Conservation (phyloP, 371 early-diverging fungal species). For the Saksenaea vasiformis region DNA sequence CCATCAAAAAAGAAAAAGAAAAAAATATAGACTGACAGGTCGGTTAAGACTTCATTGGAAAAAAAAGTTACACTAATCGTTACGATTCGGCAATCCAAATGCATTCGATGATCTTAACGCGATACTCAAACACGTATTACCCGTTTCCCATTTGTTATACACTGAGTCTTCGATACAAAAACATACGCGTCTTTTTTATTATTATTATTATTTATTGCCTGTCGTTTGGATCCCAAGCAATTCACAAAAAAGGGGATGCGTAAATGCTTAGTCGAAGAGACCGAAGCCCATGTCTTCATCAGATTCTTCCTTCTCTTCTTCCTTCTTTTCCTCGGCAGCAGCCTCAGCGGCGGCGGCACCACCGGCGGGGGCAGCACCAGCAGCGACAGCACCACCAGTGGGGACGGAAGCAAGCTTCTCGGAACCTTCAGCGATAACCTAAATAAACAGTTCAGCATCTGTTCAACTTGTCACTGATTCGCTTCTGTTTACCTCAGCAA, state of each 20-base stretch:
- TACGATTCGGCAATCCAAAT: no score
- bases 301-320: slow-evolving; percentile 87
- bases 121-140: no score
- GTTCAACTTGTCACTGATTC: background rate
- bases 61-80: no score
- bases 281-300: slow-evolving; percentile 88
- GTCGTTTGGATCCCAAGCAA: background rate
- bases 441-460: background rate
- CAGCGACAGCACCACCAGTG: slow-evolving; percentile 24
- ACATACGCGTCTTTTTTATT: background rate
- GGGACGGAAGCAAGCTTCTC: slow-evolving; percentile 68
- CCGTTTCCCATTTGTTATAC: background rate
- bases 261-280: slow-evolving; percentile 27
- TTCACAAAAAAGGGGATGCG: background rate
- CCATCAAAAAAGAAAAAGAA: no score
- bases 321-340: slow-evolving; percentile 50
- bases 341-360: slow-evolving; percentile 42
- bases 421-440: slow-evolving; percentile 71
- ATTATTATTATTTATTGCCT: background rate
- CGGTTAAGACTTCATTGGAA: no score
- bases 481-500: slow-evolving; percentile 62
- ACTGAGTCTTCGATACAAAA: background rate
- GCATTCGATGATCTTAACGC: no score
- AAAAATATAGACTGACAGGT: no score
- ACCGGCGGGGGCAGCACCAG: slow-evolving; percentile 42